A percentile compares a stretch with the other conserved stretches of the same genome.
Evolutionary conservation across 2,329 filamentous ascomycete genomes (phyloP).

Genomic region (Alternaria postmessia): DNA sequence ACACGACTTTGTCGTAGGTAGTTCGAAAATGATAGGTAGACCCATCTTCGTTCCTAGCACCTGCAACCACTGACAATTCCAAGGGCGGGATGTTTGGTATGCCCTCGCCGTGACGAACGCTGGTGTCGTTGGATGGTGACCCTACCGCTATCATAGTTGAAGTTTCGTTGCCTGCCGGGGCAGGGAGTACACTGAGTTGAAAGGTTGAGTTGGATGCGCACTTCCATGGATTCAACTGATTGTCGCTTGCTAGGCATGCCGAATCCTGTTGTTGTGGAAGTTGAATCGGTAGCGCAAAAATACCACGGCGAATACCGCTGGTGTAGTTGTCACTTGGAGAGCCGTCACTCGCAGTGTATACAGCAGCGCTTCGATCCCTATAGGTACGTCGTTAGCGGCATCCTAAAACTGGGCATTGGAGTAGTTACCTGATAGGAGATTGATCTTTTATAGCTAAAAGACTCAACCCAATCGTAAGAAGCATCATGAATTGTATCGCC

Average conservation of each 20-base stretch:
- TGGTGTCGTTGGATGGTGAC: constrained; percentile 10
- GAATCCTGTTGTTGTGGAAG: constrained; percentile 35
- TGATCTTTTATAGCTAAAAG: constrained; percentile 22
- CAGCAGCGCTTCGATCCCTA: constrained; percentile 7
- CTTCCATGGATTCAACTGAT: constrained; percentile 38
- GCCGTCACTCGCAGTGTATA: constrained; percentile 4
- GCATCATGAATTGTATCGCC: constrained; percentile 26
- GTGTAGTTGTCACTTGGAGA: neutral
- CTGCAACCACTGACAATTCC: constrained; percentile 8
- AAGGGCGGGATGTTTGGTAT: constrained; percentile 22
- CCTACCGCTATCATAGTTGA: constrained; percentile 27
- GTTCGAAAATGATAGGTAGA: constrained; percentile 34
- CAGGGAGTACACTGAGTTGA: constrained; percentile 32
- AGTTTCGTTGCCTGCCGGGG: constrained; percentile 9
- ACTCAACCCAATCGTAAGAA: constrained; percentile 26
- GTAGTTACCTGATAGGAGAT: constrained; percentile 15
- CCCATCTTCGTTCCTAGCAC: constrained; percentile 8
- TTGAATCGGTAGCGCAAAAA: constrained; percentile 29
- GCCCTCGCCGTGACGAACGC: constrained; percentile 29
- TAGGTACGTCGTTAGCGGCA: neutral
- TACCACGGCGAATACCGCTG: constrained; percentile 26
- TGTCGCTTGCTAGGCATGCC: constrained; percentile 33
- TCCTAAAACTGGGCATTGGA: neutral
- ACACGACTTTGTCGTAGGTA: constrained; percentile 33
- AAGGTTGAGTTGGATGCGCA: constrained; percentile 29